Conservation (phyloP, 768 basidiomycete genomes). For the Candolleomyces efflorescens region DNA sequence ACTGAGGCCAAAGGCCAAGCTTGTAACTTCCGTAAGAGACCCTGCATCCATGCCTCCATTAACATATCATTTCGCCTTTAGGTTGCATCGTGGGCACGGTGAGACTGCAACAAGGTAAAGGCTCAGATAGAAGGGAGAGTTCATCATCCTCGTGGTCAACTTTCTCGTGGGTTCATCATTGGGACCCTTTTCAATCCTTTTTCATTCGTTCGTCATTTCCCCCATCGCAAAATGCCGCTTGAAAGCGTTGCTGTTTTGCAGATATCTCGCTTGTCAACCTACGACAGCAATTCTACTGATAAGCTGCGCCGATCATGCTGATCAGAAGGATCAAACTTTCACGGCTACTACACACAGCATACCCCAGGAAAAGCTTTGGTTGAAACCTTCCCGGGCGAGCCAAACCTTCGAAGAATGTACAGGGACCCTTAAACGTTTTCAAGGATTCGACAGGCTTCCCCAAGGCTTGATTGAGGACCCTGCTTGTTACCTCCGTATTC, state of each 20-base stretch:
- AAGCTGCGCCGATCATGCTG: not conserved
- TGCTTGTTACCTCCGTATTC: not conserved
- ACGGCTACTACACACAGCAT: not conserved
- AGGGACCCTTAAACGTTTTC: no score
- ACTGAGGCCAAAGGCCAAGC: not conserved
- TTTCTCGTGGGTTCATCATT: no score
- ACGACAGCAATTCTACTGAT: not conserved
- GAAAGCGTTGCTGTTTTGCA: not conserved
- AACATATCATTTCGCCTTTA: not conserved
- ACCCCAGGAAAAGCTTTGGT: no score
- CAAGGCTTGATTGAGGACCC: not conserved
- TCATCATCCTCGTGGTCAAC: not conserved
- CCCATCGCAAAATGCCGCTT: no score
- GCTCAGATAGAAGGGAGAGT: not conserved
- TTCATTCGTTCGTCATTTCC: no score
- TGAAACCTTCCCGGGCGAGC: no score
- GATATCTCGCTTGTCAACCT: not conserved
- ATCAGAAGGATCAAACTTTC: slow-evolving; percentile 3
- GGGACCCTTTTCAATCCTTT: no score
- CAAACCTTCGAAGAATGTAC: no score
- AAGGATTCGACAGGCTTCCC: not conserved
- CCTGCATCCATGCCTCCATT: not conserved
- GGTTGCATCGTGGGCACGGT: not conserved
- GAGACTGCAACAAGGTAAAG: not conserved
- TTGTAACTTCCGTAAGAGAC: not conserved